Conservation (phyloP, 441 rosid species). For the Erodium trifolium region DNA sequence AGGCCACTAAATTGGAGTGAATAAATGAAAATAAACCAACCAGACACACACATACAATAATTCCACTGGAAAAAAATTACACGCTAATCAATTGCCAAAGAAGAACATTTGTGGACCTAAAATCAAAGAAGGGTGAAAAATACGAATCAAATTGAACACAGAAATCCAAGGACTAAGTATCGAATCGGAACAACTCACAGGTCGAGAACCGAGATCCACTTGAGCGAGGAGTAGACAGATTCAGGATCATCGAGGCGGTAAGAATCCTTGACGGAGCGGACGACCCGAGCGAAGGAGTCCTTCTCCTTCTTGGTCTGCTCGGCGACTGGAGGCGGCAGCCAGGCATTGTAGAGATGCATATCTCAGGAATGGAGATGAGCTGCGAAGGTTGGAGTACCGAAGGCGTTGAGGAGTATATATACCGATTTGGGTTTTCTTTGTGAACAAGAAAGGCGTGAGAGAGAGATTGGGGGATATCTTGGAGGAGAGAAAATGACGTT, state of each 20-base stretch:
- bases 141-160: too few relatives aligned
- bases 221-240: slow-evolving; percentile 80
- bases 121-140: too few relatives aligned
- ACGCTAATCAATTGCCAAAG: too few relatives aligned
- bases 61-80: too few relatives aligned
- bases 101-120: too few relatives aligned
- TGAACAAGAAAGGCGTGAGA: slow-evolving; percentile 13
- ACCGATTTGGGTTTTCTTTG: slow-evolving; percentile 7
- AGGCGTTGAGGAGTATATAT: neutral
- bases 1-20: too few relatives aligned
- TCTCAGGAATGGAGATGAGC: neutral
- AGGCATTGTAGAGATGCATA: slow-evolving; percentile 95
- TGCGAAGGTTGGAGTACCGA: neutral
- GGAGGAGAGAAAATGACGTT: slow-evolving; percentile 8
- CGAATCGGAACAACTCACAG: slow-evolving; percentile 38
- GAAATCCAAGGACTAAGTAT: too few relatives aligned
- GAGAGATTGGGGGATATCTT: neutral
- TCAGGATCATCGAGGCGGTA: slow-evolving; percentile 76
- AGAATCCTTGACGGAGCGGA: slow-evolving; percentile 50
- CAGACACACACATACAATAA: too few relatives aligned
- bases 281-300: slow-evolving; percentile 65
- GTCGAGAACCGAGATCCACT: slow-evolving; percentile 87
- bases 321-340: slow-evolving; percentile 94
- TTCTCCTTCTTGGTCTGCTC: slow-evolving; percentile 72
- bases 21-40: too few relatives aligned